Base-by-base conservation (phyloP, 192 early-diverging fungal species). In the Coemansia reversa region DNA sequence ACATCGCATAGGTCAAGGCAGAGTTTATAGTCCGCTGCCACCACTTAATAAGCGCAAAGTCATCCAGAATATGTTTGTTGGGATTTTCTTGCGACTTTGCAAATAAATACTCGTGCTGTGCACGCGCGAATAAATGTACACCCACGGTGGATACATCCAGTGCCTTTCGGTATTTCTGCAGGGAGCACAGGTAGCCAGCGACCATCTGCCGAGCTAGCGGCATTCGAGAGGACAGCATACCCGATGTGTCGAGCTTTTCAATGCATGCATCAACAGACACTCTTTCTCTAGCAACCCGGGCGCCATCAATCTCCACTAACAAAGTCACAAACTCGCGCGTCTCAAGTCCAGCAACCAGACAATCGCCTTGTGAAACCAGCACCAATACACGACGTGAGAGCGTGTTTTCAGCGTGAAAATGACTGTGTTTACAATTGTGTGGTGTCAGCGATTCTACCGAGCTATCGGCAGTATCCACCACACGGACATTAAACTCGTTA, bases 51-150 rank as follows among this genome's bases (percentile, higher is more conserved):
- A 95, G 81, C 4, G 67, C 73, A 8, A 81, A 56, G 60, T 93
- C 92, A 35, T 80, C 67, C 24, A 93, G 78, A 28, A 81, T 62
- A n/a, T 67, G 82, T 42, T 95, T 95, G 3, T 49, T 54, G 9
- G 71, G 47, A 65, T 92, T 93, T 32, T 85, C 57, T 42, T 79
- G 72, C 9, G 92, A 93, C 25, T 83, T 64, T 27, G 85, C 82
- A 85, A 95, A 95, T 9, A 95, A 74, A 56, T 95, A 95, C 60
- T 90, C 87, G 14, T 92, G 92, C 70, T 95, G 93, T 6, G 92
- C 76, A 4, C 93, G 85, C 7, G 92, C 93, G 84, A 94, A 95
- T 25, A 93, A 57, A 62, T 89, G 75, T 7, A 90, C 55, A 6
- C 65, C 66, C 7, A 74, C 64, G 1, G 58, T 28, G 12, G 58